A percentile compares a stretch with the other conserved stretches of the same genome.
phyloP scores from a whole-genome alignment of 2,329 filamentous ascomycete species.

The Pezicula radicicola region DNA sequence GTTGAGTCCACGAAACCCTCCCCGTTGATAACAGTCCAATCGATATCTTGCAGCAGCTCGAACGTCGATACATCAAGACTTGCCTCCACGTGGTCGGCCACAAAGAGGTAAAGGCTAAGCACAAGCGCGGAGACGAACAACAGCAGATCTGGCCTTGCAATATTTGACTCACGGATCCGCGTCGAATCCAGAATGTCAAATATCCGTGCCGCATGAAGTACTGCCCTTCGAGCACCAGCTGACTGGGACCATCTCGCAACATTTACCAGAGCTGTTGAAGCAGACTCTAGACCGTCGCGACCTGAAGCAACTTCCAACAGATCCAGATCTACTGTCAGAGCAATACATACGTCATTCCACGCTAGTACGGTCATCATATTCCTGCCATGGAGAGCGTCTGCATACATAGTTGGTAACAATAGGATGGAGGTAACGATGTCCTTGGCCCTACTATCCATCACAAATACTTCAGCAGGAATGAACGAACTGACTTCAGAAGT shows the following conservation, averaged over 20 bases:
- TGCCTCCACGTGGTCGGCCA: neutral
- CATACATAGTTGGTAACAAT: neutral
- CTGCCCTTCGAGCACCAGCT: neutral
- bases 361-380: neutral
- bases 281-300: neutral
- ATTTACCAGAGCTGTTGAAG: neutral
- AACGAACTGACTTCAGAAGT: neutral
- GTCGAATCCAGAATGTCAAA: neutral
- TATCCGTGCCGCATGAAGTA: neutral
- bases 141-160: neutral
- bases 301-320: neutral
- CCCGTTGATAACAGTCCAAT: neutral
- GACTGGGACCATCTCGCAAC: neutral
- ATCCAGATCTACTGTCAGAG: neutral
- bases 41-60: neutral
- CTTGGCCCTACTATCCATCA: neutral
- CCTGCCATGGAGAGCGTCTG: neutral
- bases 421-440: neutral
- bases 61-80: neutral
- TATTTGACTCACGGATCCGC: neutral
- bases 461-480: neutral
- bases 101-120: neutral
- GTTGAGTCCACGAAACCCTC: neutral
- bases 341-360: neutral
- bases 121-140: neutral